Conservation (phyloP, 2,329 filamentous ascomycete species). For the Mycosphaerella sp. region DNA sequence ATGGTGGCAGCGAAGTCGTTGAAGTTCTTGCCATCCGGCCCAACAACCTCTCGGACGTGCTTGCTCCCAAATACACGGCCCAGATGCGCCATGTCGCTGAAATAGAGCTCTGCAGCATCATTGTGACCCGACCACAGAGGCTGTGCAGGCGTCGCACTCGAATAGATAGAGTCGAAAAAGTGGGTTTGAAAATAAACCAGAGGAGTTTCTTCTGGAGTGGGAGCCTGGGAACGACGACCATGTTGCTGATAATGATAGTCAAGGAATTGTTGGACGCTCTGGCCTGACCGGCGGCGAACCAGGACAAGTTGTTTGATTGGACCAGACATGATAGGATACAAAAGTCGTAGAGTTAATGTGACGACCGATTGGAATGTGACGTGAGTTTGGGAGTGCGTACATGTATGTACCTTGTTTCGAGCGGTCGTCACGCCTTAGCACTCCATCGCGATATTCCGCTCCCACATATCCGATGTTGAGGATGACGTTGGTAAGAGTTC, state of each 20-base stretch:
- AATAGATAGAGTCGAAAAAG: neutral
- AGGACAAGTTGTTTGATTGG: neutral
- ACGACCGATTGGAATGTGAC: no score
- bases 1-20: neutral
- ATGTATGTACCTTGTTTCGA: no score
- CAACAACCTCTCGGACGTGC: neutral
- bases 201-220: neutral
- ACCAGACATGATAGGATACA: neutral
- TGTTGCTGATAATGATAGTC: neutral
- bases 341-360: no score
- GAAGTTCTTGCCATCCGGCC: neutral
- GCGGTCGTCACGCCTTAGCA: no score
- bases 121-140: neutral
- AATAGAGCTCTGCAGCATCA: neutral
- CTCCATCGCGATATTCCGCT: no score
- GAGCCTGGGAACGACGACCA: neutral
- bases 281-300: neutral
- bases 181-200: neutral
- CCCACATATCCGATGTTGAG: no score
- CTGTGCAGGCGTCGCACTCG: neutral
- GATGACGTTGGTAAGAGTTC: no score
- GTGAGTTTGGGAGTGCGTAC: no score
- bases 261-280: neutral
- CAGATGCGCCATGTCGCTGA: neutral
- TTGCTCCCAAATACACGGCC: neutral